Conservation (phyloP, 192 early-diverging fungal species). For the Lobosporangium transversale region DNA sequence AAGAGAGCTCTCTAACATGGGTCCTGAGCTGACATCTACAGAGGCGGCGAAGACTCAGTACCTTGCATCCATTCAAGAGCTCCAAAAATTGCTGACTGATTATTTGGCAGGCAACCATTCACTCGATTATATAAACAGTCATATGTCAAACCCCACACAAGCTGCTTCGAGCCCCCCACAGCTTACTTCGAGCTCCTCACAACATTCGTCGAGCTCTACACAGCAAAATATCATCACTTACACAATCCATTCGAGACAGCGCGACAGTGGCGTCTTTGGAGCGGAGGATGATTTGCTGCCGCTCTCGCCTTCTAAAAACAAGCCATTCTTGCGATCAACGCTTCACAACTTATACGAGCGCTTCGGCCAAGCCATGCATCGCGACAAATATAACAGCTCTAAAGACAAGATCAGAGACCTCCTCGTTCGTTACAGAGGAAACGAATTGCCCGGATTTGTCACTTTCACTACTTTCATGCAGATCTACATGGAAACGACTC, state of each 20-base stretch:
- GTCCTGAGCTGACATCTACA: background rate
- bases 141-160: background rate
- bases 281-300: background rate
- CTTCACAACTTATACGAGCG: slow-evolving; percentile 17
- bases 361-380: slow-evolving; percentile 12
- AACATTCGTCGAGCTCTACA: no score
- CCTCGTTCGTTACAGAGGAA: slow-evolving; percentile 29
- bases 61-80: slow-evolving; percentile 6
- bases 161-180: background rate
- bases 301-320: background rate
- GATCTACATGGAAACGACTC: slow-evolving; percentile 22
- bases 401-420: slow-evolving; percentile 11
- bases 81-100: slow-evolving; percentile 4
- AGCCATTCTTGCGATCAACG: slow-evolving; percentile 14
- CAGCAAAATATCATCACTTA: no score
- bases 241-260: no score
- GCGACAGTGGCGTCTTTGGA: background rate
- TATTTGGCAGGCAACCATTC: slow-evolving; percentile 23
- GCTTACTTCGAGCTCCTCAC: background rate
- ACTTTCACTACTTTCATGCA: slow-evolving; percentile 36
- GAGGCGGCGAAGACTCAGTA: slow-evolving; percentile 9
- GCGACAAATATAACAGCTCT: slow-evolving; percentile 8
- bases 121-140: slow-evolving; percentile 8
- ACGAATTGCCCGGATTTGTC: slow-evolving; percentile 29
- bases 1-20: slow-evolving; percentile 17